Evolutionary conservation across 148 eudicot species (phyloP), one percentile per base, ranked within the genome.

Genomic region (Fagopyrum esculentum): DNA sequence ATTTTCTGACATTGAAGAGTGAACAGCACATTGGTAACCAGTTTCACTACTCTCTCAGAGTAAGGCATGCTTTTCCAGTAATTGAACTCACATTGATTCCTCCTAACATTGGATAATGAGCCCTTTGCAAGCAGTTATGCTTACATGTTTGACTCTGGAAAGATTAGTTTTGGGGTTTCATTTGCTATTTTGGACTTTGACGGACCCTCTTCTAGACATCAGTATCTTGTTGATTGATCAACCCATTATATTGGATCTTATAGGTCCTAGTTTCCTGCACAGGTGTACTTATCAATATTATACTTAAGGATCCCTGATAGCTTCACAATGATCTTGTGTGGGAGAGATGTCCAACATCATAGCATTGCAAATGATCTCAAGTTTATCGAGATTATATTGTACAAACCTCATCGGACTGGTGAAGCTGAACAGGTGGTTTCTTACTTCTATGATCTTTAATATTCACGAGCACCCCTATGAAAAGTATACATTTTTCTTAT

Each of bases 211-310:
- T 35, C 40, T 35, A 35, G 40, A 35, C 40, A 1, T 35, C 40
- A 35, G 40, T 35, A 35, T 35, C 40, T 35, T 35, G 40, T 35
- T 35, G 40, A 35, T 35, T 35, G 40, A 35, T 35, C 40, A 35
- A 35, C 40, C 40, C 40, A 35, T 35, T 35, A 35, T 1, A 35
- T 35, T 35, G 40, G 40, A 35, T 35, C 40, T 35, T 35, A 35
- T 35, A 35, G 40, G 40, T 2, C 40, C 40, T 35, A 35, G 40
- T 35, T 35, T 35, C 40, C 40, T 35, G 40, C 71, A 66, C 91
- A 94, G 98, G 89, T 86, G 47, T 94, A 94, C 79, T 80, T 94
- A 81, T 91, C 98, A 59, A 83, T 94, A 76, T 80, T 94, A 77
- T 94, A 94, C 83, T 81, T 92, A 84, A 86, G 86, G 75, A 66